Conservation (phyloP, 2,329 filamentous ascomycete species). For the Aureobasidium uvarum region DNA sequence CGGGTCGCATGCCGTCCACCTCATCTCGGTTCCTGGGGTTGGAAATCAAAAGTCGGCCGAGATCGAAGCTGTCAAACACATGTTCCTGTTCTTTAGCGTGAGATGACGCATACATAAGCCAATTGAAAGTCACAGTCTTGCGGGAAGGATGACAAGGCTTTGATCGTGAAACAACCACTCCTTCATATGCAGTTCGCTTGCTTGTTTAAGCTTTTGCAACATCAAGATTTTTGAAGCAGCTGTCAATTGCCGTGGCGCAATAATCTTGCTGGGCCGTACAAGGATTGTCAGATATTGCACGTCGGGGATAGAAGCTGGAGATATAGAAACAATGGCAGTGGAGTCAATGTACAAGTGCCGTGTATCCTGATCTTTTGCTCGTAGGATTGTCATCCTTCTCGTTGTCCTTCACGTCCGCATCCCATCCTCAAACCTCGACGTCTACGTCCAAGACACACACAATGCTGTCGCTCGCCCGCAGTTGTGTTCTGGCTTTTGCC, state of each 20-base stretch:
- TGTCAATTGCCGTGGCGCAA: constrained; percentile 25
- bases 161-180: not conserved
- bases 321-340: constrained; percentile 8
- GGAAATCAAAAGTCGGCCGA: constrained; percentile 13
- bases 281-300: not conserved
- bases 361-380: not conserved
- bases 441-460: not conserved
- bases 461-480: constrained; percentile 18
- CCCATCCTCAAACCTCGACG: not conserved
- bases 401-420: not conserved
- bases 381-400: not conserved
- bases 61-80: not conserved
- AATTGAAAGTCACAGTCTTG: not conserved
- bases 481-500: constrained; percentile 18
- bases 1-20: constrained; percentile 9
- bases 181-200: not conserved
- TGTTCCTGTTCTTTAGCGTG: constrained; percentile 25
- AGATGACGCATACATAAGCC: not conserved
- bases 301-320: not conserved
- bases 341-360: not conserved
- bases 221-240: not conserved
- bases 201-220: not conserved
- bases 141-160: not conserved
- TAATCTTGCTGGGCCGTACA: constrained; percentile 1
- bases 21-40: constrained; percentile 23